Percentiles rank a stretch among this genome's conserved stretches.
These are phyloP conservation scores for Myxozyma neglecta DNA, from an alignment of 805 yeast species.

Conservation along the genomic window DNA sequence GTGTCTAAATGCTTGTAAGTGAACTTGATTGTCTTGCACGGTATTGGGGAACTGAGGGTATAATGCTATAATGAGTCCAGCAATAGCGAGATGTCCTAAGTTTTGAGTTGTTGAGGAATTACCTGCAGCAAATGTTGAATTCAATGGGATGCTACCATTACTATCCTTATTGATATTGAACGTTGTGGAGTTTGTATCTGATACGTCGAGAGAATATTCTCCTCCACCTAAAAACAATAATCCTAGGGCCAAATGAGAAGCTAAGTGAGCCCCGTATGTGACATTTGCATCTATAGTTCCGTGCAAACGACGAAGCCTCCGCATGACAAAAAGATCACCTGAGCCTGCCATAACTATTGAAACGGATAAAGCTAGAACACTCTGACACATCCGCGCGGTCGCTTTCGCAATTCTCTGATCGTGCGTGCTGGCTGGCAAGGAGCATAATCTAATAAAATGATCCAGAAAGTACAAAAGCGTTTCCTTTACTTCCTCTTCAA, in stretches of 20 bases:
- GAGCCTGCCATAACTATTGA: conserved; percentile 86
- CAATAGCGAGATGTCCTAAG: conserved; percentile 55
- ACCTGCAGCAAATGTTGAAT: background rate
- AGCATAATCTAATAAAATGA: conserved; percentile 47
- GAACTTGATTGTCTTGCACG: conserved; percentile 52
- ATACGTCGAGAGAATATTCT: conserved; percentile 71
- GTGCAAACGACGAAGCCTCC: conserved; percentile 70
- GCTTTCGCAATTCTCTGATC: conserved; percentile 59
- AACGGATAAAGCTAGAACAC: conserved; percentile 60
- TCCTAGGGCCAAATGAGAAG: conserved; percentile 80
- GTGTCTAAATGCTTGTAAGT: conserved; percentile 81
- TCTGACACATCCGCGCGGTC: conserved; percentile 57
- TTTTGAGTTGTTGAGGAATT: background rate
- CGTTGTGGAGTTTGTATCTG: conserved; percentile 32
- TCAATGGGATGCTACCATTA: background rate
- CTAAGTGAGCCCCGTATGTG: conserved; percentile 71
- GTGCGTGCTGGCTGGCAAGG: conserved; percentile 48
- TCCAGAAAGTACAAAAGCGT: conserved; percentile 59
- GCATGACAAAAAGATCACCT: conserved; percentile 78
- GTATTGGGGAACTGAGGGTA: conserved; percentile 66
- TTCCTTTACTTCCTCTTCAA: conserved; percentile 53
- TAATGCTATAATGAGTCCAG: conserved; percentile 68
- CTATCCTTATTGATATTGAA: background rate
- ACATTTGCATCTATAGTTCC: conserved; percentile 46
- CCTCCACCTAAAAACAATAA: conserved; percentile 90